Conservation (phyloP, 2,329 filamentous ascomycete species). For the Bisporella sp. region DNA sequence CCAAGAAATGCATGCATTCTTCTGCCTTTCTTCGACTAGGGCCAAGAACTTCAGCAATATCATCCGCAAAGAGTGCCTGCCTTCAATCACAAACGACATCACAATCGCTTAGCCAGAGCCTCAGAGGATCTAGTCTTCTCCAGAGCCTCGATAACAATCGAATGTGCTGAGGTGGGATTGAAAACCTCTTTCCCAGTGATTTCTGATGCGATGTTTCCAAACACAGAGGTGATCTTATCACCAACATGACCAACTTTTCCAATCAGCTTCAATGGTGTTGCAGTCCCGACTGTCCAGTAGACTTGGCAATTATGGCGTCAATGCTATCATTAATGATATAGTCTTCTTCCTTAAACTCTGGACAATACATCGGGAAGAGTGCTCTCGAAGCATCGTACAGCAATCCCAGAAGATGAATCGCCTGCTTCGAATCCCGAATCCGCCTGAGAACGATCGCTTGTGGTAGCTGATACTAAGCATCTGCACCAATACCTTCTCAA, state of each 20-base stretch:
- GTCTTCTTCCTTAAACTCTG: constrained; percentile 86
- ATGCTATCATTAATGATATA: constrained; percentile 83
- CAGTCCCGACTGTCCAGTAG: constrained; percentile 49
- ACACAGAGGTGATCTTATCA: constrained; percentile 87
- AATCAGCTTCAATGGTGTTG: constrained; percentile 73
- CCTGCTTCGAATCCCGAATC: constrained; percentile 86
- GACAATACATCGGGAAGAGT: constrained; percentile 88
- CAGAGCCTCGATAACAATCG: constrained; percentile 80
- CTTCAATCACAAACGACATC: constrained; percentile 97
- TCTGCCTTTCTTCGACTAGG: constrained; percentile 70
- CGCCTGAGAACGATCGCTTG: constrained; percentile 71
- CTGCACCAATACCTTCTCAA: constrained; percentile 74
- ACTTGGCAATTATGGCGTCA: constrained; percentile 57
- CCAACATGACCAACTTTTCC: constrained; percentile 70
- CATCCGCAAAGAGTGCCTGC: constrained; percentile 71
- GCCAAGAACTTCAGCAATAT: constrained; percentile 84
- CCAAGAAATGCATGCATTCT: constrained; percentile 74
- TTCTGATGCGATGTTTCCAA: constrained; percentile 89
- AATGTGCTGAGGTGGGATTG: constrained; percentile 85
- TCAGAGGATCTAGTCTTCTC: constrained; percentile 80
- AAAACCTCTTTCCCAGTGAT: constrained; percentile 95
- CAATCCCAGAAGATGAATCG: constrained; percentile 71
- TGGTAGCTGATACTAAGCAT: constrained; percentile 82
- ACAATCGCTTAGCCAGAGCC: constrained; percentile 87
- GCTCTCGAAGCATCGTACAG: constrained; percentile 86